phyloP scores from a whole-genome alignment of 2,329 filamentous ascomycete genomes.

The Penicillium psychrosexuale region DNA sequence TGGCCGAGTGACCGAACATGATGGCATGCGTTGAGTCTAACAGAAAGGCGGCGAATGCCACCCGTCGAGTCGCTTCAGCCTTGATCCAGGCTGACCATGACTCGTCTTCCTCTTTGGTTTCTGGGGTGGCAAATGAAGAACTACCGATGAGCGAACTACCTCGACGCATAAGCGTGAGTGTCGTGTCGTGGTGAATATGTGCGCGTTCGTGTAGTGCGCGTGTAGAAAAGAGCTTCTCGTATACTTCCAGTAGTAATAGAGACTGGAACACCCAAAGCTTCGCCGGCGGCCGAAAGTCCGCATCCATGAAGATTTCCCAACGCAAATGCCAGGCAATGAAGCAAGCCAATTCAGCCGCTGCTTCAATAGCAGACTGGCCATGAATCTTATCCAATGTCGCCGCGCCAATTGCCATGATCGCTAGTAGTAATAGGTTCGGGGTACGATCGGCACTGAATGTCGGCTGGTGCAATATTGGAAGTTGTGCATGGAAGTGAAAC shows the following conservation, averaged over 20 bases:
- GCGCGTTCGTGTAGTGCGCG: constrained; percentile 87
- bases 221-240: constrained; percentile 97
- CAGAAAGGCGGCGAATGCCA: constrained; percentile 90
- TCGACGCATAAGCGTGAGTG: constrained; percentile 89
- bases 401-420: constrained; percentile 89
- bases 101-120: constrained; percentile 70
- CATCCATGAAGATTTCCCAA: constrained; percentile 93
- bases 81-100: constrained; percentile 97
- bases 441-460: constrained; percentile 88
- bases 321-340: constrained; percentile 91
- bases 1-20: constrained; percentile 95
- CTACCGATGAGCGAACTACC: constrained; percentile 87
- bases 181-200: constrained; percentile 95
- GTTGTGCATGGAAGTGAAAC: constrained; percentile 89
- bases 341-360: constrained; percentile 78
- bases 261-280: constrained; percentile 97
- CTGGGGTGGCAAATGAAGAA: constrained; percentile 78
- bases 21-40: constrained; percentile 95
- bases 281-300: constrained; percentile 83
- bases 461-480: constrained; percentile 91
- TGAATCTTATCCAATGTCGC: constrained; percentile 83
- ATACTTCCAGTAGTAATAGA: constrained; percentile 81
- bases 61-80: constrained; percentile 83
- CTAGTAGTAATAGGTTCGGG: constrained; percentile 76
- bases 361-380: constrained; percentile 67